Evolutionary conservation across 495 filamentous ascomycete species (phyloP).

Genomic region (Trichoderma gamsii): DNA sequence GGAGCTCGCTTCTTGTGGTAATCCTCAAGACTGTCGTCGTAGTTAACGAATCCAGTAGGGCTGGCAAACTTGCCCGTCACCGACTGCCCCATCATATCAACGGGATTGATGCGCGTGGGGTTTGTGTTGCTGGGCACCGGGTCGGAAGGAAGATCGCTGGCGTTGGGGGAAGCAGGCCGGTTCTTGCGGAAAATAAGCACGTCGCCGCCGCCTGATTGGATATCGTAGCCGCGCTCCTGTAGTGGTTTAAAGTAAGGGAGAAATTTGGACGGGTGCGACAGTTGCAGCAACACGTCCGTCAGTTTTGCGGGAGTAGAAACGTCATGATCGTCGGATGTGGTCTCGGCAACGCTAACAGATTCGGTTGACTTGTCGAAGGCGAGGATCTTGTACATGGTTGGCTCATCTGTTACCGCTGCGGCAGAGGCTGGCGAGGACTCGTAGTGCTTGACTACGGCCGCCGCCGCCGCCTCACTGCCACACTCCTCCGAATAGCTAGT

Average conservation of each 20-base stretch:
- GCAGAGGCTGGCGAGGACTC: conserved; percentile 8
- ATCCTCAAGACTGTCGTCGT: conserved; percentile 38
- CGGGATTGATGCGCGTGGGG: conserved; percentile 39
- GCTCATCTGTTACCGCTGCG: conserved; percentile 19
- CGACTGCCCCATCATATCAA: conserved; percentile 48
- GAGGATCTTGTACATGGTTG: conserved; percentile 61
- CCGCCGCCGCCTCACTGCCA: conserved; percentile 23
- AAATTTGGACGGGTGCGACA: conserved; percentile 67
- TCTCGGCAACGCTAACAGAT: conserved; percentile 54
- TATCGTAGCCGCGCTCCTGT: conserved; percentile 63
- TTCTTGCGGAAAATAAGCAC: conserved; percentile 68
- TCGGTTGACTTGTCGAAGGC: conserved; percentile 64
- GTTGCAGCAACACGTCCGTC: conserved; percentile 57
- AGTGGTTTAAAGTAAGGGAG: conserved; percentile 61
- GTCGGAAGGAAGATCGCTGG: not conserved
- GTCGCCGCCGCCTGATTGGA: conserved; percentile 62
- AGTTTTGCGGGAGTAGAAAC: conserved; percentile 42
- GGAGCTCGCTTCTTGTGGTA: conserved; percentile 21
- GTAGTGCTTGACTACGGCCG: conserved; percentile 26
- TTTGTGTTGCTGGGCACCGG: not conserved
- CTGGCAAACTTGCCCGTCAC: conserved; percentile 48
- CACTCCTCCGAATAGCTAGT: conserved; percentile 32
- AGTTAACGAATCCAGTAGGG: conserved; percentile 53
- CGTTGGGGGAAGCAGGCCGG: conserved; percentile 23
- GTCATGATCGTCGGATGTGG: conserved; percentile 51